These are phyloP conservation scores for Wickerhamiella occidentalis DNA, from an alignment of 805 yeast species.

Conservation along the genomic window DNA sequence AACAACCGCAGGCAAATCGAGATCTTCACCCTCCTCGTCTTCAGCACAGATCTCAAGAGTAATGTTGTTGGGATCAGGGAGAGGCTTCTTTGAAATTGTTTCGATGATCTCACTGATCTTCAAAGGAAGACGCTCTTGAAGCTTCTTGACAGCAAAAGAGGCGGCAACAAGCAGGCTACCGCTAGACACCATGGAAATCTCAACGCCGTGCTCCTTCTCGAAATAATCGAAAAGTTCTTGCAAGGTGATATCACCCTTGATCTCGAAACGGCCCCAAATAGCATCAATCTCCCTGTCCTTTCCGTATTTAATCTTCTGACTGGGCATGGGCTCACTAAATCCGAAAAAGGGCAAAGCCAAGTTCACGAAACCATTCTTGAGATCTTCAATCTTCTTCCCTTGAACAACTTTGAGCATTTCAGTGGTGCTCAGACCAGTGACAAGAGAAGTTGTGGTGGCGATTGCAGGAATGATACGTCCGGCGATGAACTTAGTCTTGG, in stretches of 20 bases:
- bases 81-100: slow-evolving; percentile 70
- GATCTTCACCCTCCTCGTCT: slow-evolving; percentile 87
- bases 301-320: slow-evolving; percentile 72
- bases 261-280: slow-evolving; percentile 91
- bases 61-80: slow-evolving; percentile 62
- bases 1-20: slow-evolving; percentile 81
- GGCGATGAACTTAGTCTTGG: slow-evolving; percentile 91
- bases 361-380: slow-evolving; percentile 84
- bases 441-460: slow-evolving; percentile 97
- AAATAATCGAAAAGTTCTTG: slow-evolving; percentile 63
- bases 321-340: slow-evolving; percentile 88
- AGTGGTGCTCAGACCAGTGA: slow-evolving; percentile 85
- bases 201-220: slow-evolving; percentile 70
- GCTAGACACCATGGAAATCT: slow-evolving; percentile 80
- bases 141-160: slow-evolving; percentile 83
- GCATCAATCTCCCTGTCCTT: slow-evolving; percentile 60
- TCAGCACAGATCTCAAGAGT: slow-evolving; percentile 87
- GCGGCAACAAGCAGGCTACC: slow-evolving; percentile 87
- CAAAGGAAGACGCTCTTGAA: slow-evolving; percentile 60
- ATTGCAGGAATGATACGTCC: slow-evolving; percentile 98
- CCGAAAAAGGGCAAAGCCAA: slow-evolving; percentile 93
- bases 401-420: slow-evolving; percentile 87
- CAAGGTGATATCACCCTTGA: slow-evolving; percentile 52
- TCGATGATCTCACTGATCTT: slow-evolving; percentile 66
- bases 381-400: slow-evolving; percentile 65